These are phyloP conservation scores for Aspergillus heteromorphus DNA, from an alignment of 495 filamentous ascomycete species.

Conservation along the genomic window DNA sequence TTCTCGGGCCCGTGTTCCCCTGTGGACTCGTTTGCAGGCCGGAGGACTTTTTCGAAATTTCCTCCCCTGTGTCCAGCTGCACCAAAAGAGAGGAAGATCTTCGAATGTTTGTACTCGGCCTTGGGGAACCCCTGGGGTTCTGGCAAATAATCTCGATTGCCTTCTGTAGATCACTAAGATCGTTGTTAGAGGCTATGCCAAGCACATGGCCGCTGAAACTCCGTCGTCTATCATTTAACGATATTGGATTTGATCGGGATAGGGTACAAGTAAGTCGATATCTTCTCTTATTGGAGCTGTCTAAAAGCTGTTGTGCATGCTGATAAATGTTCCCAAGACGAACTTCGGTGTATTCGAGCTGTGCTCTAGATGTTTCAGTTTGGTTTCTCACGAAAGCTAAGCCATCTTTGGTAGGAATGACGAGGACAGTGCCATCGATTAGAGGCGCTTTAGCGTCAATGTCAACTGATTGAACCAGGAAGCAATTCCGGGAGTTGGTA, in stretches of 20 bases:
- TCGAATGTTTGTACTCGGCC: background rate
- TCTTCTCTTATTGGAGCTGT: background rate
- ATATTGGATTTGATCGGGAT: background rate
- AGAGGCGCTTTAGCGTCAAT: background rate
- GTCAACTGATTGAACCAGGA: background rate
- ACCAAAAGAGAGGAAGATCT: slow-evolving; percentile 10
- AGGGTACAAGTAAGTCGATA: background rate
- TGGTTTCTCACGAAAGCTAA: slow-evolving; percentile 9
- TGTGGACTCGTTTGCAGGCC: background rate
- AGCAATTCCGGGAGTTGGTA: background rate
- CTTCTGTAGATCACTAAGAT: slow-evolving; percentile 5
- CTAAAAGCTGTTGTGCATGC: background rate
- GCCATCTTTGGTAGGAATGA: background rate
- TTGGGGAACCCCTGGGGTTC: background rate
- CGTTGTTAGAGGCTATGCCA: slow-evolving; percentile 3
- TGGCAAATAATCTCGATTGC: background rate
- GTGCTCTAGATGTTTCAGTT: background rate
- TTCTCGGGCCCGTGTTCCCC: background rate
- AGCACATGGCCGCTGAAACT: background rate
- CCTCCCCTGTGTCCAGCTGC: slow-evolving; percentile 10
- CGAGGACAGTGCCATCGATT: slow-evolving; percentile 6
- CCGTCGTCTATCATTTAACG: slow-evolving; percentile 4
- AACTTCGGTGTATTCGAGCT: slow-evolving; percentile 9
- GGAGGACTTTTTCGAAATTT: slow-evolving; percentile 2
- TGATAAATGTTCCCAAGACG: background rate